These are phyloP conservation scores for Pseudonitzschia delicatissima DNA, from an alignment of 108 stramenopile species.

Conservation along the genomic window DNA sequence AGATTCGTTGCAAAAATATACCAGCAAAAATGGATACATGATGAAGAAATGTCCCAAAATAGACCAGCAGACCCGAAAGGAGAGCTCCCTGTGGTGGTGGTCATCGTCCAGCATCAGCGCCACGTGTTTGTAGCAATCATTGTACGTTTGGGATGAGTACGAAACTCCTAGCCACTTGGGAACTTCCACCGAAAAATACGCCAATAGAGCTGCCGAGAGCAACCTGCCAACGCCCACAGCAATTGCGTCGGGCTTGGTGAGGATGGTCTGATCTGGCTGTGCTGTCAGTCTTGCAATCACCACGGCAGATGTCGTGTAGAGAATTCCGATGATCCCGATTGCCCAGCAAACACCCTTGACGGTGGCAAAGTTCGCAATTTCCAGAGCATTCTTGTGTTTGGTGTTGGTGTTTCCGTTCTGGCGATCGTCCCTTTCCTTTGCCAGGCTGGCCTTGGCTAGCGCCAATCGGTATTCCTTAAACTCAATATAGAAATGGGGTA, in stretches of 20 bases:
- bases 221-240: not conserved
- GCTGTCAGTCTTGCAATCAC: not conserved
- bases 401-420: not conserved
- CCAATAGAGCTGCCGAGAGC: not conserved
- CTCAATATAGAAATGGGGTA: conserved; percentile 4
- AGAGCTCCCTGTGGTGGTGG: not conserved
- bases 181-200: not conserved
- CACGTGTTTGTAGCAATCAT: not conserved
- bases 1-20: not conserved
- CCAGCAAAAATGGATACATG: not conserved
- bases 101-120: too few species aligned
- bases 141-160: not conserved
- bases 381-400: not conserved
- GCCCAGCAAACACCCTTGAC: not conserved
- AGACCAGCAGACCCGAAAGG: not conserved
- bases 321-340: not conserved
- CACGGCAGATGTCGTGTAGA: not conserved
- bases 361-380: not conserved
- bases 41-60: not conserved
- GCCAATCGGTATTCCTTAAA: not conserved
- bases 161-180: conserved; percentile 1
- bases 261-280: not conserved
- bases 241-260: not conserved
- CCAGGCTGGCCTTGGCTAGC: not conserved
- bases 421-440: not conserved